Conservation (phyloP, 441 rosid genomes). For the Cnidoscolus chayamansa region DNA sequence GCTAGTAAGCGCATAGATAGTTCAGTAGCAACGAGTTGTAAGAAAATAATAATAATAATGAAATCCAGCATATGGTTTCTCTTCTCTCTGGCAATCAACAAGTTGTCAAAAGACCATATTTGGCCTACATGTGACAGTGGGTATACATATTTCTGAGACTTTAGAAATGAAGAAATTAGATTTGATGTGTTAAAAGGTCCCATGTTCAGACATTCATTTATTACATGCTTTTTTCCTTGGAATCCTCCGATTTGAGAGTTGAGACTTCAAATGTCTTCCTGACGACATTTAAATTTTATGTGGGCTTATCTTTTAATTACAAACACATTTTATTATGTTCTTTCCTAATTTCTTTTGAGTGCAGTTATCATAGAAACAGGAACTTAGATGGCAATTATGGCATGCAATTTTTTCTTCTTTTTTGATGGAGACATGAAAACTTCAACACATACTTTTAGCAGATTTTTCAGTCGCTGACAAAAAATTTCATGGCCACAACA, state of each 20-base stretch:
- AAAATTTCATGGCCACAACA: conserved; percentile 14
- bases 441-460: conserved; percentile 2
- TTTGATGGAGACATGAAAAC: background rate
- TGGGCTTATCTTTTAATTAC: background rate
- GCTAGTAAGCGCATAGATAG: too few species aligned
- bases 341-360: background rate
- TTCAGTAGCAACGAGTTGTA: too few species aligned
- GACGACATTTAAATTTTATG: background rate
- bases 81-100: background rate
- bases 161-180: background rate
- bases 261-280: background rate
- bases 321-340: background rate
- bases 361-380: background rate
- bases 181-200: conserved; percentile 1
- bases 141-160: background rate
- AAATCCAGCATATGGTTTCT: background rate
- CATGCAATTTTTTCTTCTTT: too few species aligned
- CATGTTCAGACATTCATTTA: background rate
- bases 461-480: conserved; percentile 9
- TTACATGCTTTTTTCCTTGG: background rate
- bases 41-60: background rate
- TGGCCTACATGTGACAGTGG: background rate
- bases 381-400: background rate
- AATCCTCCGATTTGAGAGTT: background rate
- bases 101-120: background rate